Conservation (phyloP, 1,139 yeast species). For the Debaryomyces fabryi region DNA sequence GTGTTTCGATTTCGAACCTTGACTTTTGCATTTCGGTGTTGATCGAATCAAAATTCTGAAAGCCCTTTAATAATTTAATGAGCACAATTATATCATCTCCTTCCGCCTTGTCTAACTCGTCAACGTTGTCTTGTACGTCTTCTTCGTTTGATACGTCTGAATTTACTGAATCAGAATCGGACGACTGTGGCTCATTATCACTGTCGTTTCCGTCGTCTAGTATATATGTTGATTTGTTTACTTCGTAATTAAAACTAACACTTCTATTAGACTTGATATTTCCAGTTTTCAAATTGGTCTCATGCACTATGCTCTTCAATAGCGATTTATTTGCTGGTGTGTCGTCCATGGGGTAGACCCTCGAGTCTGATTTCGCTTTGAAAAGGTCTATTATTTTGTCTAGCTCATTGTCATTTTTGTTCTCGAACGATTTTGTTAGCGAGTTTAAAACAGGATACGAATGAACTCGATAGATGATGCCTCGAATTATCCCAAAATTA, state of each 20-base stretch:
- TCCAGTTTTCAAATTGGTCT: conserved; percentile 28
- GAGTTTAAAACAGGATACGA: conserved; percentile 66
- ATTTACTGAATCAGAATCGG: conserved; percentile 1
- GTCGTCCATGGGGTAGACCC: neutral
- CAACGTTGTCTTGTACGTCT: conserved; percentile 4
- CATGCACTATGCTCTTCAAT: conserved; percentile 32
- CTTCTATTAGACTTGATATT: conserved; percentile 27
- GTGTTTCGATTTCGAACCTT: conserved; percentile 53
- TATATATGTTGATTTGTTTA: conserved; percentile 11
- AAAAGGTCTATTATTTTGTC: conserved; percentile 31
- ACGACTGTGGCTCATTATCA: conserved; percentile 5
- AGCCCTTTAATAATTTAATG: conserved; percentile 55
- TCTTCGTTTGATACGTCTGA: conserved; percentile 1
- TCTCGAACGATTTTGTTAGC: conserved; percentile 38
- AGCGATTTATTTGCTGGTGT: conserved; percentile 14
- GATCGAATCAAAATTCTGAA: conserved; percentile 70
- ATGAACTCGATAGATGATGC: conserved; percentile 78
- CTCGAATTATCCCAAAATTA: conserved; percentile 82
- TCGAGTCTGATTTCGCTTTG: conserved; percentile 15
- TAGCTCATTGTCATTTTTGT: conserved; percentile 31
- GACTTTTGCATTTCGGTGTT: conserved; percentile 69
- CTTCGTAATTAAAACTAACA: conserved; percentile 39
- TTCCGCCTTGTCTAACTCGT: conserved; percentile 15
- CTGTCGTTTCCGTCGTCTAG: conserved; percentile 9
- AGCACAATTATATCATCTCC: conserved; percentile 27